Base-by-base conservation (phyloP, 805 yeast species). In the Kodamaea lidongshanica region DNA sequence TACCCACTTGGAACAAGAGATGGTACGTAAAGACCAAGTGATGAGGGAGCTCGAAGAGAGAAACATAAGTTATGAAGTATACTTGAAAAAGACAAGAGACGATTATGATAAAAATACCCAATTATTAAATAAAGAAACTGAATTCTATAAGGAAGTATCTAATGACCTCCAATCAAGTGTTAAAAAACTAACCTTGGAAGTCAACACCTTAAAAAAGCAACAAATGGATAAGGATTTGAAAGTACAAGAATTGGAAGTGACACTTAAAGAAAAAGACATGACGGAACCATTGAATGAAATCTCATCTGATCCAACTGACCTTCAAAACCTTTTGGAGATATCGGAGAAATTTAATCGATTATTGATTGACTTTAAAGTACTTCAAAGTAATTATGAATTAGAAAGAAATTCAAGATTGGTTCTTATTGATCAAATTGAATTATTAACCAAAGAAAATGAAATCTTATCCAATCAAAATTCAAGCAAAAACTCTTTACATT, bases 381-480 rank as follows among this genome's bases (percentile, higher is more conserved):
- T 73, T 12, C 65, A 67, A 42, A 61, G 67, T 32, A 72, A 73
- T 39, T 64, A 59, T 39, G 78, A 73, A 39, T 51, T 73, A 14
- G 79, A 73, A 42, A 60, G 63, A 27, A 70, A 64, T 41, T 70
- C 75, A 22, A 71, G 71, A 40, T 56, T 66, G 35, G 53, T 68
- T 26, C 66, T 73, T 30, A 69, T 73, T 27, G 77, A 72, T 41
- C 77, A 73, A 48, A 56, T 73, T 24, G 79, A 73, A 42, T 52
- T 55, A 40, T 52, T 72, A 36, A 61, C 68, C 25, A 60, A 56
- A 30, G 64, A 65, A 33, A 50, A 44, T 20, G 48, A 48, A 13
- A 15, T 34, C 10, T 29, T 40, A 22, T 28, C 35, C 7, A 37
- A 23, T 11, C 37, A 37, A 32, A 34, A 22, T n/a, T 26, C 30